Evolutionary conservation across 331 rosid genomes (phyloP).

Genomic region (Spiraea crenata): DNA sequence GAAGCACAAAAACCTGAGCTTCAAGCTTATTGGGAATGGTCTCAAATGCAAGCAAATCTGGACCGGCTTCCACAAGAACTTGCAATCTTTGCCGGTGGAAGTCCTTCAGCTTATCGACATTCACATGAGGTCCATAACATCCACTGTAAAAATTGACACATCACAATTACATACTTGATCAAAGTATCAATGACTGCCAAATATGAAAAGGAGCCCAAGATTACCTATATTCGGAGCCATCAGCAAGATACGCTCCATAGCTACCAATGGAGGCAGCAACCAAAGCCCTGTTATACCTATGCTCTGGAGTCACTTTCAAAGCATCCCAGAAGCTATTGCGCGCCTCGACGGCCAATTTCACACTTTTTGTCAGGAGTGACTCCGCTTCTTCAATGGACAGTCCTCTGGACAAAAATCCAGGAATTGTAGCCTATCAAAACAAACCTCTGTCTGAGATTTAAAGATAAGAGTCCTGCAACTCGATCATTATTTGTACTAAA

Average conservation of each 20-base stretch:
- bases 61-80: conserved; percentile 69
- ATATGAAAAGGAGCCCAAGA: conserved; percentile 1
- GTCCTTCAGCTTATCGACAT: conserved; percentile 72
- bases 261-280: conserved; percentile 95
- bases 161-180: neutral
- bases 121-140: conserved; percentile 56
- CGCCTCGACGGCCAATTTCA: conserved; percentile 76
- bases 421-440: conserved; percentile 62
- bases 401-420: conserved; percentile 79
- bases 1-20: conserved; percentile 56
- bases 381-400: conserved; percentile 66
- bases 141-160: conserved; percentile 46
- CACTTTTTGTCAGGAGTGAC: conserved; percentile 55
- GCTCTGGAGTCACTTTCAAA: conserved; percentile 35
- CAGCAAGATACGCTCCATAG: conserved; percentile 96
- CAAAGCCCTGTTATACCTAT: conserved; percentile 54
- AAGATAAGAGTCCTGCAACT: neutral
- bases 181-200: neutral
- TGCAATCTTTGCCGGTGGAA: conserved; percentile 85
- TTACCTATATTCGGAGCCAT: conserved; percentile 91
- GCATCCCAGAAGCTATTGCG: conserved; percentile 75
- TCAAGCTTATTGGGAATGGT: conserved; percentile 88
- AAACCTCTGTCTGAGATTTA: neutral
- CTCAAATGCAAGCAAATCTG: conserved; percentile 88
- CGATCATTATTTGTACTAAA: neutral